These are phyloP conservation scores for Apophysomyces ossiformis DNA, from an alignment of 371 early-diverging fungal species.

Conservation along the genomic window DNA sequence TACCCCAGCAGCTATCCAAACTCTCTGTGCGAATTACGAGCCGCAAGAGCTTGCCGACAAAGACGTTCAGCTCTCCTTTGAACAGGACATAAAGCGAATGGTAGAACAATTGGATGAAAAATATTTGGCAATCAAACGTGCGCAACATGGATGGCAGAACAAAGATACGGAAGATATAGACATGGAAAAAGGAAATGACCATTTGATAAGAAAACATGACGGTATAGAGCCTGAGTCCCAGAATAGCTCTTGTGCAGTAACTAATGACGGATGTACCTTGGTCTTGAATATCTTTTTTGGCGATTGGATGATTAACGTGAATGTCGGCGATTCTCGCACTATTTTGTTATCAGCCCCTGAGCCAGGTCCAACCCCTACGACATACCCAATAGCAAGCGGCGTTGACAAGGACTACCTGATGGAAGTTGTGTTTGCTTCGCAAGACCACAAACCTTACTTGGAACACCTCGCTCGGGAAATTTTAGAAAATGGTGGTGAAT, in stretches of 20 bases:
- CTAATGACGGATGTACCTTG: constrained; percentile 86
- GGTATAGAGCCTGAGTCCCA: background rate
- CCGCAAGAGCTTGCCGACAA: constrained; percentile 40
- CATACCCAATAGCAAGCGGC: constrained; percentile 15
- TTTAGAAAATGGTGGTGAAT: constrained; percentile 69
- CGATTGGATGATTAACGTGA: constrained; percentile 78
- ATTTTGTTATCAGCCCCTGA: constrained; percentile 61
- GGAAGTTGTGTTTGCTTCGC: constrained; percentile 67
- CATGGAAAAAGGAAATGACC: background rate
- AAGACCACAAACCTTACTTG: constrained; percentile 69
- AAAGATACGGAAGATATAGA: constrained; percentile 10
- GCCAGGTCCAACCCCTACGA: constrained; percentile 22
- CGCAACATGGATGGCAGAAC: constrained; percentile 30
- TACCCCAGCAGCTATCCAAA: constrained; percentile 57
- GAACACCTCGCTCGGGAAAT: constrained; percentile 67
- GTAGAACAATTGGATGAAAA: constrained; percentile 58
- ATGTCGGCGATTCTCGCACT: constrained; percentile 87
- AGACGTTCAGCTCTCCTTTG: constrained; percentile 45
- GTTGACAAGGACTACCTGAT: constrained; percentile 49
- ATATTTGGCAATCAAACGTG: constrained; percentile 59
- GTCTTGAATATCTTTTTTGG: constrained; percentile 73
- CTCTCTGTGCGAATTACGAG: constrained; percentile 52
- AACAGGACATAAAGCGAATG: constrained; percentile 54
- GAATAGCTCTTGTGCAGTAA: background rate
- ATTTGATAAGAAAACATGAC: background rate